These are phyloP conservation scores for Hyaloscypha finlandica DNA, from an alignment of 495 filamentous ascomycete species.

Conservation along the genomic window DNA sequence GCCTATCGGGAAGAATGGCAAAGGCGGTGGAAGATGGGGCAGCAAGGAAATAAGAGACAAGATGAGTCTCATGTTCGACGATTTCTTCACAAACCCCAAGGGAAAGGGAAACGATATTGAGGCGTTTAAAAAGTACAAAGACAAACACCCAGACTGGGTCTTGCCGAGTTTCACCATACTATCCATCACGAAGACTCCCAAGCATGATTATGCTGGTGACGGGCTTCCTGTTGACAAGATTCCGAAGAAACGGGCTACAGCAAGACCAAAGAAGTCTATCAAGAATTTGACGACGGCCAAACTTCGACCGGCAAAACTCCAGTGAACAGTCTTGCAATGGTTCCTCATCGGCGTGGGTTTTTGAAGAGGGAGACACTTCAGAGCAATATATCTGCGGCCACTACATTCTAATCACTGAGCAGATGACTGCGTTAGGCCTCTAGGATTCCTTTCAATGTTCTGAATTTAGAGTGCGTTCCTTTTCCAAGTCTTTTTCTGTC, in stretches of 20 bases:
- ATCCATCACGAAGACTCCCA: neutral
- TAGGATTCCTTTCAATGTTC: neutral
- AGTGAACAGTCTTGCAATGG: neutral
- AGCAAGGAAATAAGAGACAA: neutral
- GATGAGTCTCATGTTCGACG: neutral
- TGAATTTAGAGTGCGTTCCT: neutral
- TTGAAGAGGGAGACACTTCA: neutral
- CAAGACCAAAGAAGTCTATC: neutral
- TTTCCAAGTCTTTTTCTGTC: neutral
- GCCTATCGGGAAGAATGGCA: neutral
- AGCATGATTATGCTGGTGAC: neutral
- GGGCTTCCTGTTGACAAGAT: neutral
- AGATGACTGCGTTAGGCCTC: neutral
- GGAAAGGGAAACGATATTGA: neutral
- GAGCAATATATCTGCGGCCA: neutral
- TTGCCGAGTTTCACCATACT: neutral
- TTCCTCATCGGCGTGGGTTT: neutral
- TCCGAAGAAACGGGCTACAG: neutral
- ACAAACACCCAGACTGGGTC: neutral
- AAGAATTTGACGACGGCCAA: neutral
- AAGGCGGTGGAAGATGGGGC: neutral
- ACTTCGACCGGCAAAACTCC: neutral
- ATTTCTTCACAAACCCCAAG: conserved; percentile 6
- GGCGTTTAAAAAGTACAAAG: neutral
- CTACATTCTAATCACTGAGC: neutral